Percentiles rank a stretch among this genome's conserved stretches.
phyloP scores from a whole-genome alignment of 371 early-diverging fungal genomes.

The Mortierella polycephala region DNA sequence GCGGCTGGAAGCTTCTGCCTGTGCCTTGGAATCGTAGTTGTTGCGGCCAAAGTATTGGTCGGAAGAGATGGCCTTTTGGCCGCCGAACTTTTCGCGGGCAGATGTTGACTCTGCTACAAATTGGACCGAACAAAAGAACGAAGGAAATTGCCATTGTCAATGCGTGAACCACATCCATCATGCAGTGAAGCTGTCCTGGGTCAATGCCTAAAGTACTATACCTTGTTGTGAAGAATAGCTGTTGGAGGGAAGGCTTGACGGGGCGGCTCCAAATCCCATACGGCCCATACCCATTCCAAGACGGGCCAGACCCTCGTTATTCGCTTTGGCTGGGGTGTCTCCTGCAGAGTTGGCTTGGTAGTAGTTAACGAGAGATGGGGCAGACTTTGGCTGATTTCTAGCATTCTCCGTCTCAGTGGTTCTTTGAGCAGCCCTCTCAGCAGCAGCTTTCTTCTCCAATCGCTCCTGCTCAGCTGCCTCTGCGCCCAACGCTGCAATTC shows the following conservation, averaged over 20 bases:
- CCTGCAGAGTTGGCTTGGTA: slow-evolving; percentile 52
- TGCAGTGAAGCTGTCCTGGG: neutral
- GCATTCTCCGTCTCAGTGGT: slow-evolving; percentile 32
- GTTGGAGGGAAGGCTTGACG: slow-evolving; percentile 27
- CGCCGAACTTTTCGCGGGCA: slow-evolving; percentile 77
- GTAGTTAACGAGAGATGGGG: slow-evolving; percentile 36
- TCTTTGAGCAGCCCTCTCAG: slow-evolving; percentile 43
- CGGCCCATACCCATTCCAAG: slow-evolving; percentile 87
- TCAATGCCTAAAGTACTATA: slow-evolving; percentile 3
- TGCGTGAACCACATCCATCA: neutral
- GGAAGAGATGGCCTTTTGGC: slow-evolving; percentile 84
- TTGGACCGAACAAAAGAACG: neutral
- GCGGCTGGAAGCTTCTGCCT: slow-evolving; percentile 71
- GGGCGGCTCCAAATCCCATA: slow-evolving; percentile 73
- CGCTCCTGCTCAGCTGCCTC: slow-evolving; percentile 72
- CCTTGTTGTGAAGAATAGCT: slow-evolving; percentile 33
- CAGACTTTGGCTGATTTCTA: slow-evolving; percentile 28
- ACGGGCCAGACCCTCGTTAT: slow-evolving; percentile 71
- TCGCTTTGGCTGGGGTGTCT: slow-evolving; percentile 12
- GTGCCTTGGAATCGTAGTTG: slow-evolving; percentile 69
- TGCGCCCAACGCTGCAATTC: slow-evolving; percentile 78
- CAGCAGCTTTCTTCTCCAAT: slow-evolving; percentile 46
- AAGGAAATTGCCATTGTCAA: neutral
- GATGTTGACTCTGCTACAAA: slow-evolving; percentile 49
- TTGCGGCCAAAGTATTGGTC: slow-evolving; percentile 92